Evolutionary conservation across 345 rosid species (phyloP).

Genomic region (Raphanus raphanistrum): DNA sequence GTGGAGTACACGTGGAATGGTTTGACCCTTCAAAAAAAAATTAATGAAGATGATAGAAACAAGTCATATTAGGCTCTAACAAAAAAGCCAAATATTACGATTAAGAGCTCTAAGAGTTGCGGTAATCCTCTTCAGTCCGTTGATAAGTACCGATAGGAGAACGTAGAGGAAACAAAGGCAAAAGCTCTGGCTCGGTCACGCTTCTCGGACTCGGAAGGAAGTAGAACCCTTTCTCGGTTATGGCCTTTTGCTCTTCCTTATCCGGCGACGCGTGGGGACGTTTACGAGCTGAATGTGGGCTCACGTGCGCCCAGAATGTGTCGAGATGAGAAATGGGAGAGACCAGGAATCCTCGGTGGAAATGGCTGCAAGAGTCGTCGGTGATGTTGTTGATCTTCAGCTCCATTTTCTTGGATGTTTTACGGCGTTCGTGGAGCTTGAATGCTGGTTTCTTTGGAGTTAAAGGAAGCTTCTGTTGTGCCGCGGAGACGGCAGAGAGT

Average conservation of each 20-base stretch:
- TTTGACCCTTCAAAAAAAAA: conserved; percentile 12
- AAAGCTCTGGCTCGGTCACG: conserved; percentile 54
- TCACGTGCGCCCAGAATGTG: conserved; percentile 42
- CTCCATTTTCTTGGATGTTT: conserved; percentile 61
- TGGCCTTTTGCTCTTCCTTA: conserved; percentile 49
- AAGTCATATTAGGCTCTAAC: conserved; percentile 24
- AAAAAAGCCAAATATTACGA: conserved; percentile 16
- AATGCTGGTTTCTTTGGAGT: conserved; percentile 54
- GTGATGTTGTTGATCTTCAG: conserved; percentile 53
- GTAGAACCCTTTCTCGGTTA: conserved; percentile 72
- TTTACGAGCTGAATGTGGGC: conserved; percentile 39
- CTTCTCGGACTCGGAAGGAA: conserved; percentile 67
- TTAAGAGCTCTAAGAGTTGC: background rate
- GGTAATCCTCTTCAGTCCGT: background rate
- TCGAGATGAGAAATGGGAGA: conserved; percentile 83
- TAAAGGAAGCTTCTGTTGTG: conserved; percentile 52
- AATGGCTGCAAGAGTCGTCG: conserved; percentile 31
- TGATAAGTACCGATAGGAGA: background rate
- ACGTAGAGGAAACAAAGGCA: conserved; percentile 63
- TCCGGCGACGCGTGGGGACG: conserved; percentile 17
- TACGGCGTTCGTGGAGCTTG: conserved; percentile 88
- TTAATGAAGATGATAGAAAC: background rate
- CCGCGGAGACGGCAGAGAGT: conserved; percentile 38
- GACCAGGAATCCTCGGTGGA: conserved; percentile 45
- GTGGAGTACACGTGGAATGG: conserved; percentile 32